Evolutionary conservation across 73 alveolate species (phyloP).

Genomic region (Urostyla sp.): DNA sequence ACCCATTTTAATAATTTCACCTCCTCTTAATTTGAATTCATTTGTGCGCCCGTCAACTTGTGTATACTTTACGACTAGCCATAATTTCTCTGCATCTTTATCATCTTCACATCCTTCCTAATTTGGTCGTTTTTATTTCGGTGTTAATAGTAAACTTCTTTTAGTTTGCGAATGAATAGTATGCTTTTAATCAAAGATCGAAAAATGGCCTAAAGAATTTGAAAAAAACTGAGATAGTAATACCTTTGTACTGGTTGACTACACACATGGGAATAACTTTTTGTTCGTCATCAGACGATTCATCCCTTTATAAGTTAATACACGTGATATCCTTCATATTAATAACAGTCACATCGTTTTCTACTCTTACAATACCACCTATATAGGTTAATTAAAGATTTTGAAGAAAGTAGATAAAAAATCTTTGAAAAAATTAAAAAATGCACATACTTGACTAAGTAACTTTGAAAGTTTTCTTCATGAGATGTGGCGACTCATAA

Average conservation of each 20-base stretch:
- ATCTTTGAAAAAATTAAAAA: background rate
- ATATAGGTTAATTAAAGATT: background rate
- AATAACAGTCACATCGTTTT: slow-evolving; percentile 5
- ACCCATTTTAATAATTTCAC: slow-evolving; percentile 44
- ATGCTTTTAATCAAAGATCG: slow-evolving; percentile 5
- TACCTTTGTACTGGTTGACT: slow-evolving; percentile 17
- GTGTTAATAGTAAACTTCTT: background rate
- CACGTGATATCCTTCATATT: background rate
- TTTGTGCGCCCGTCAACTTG: slow-evolving; percentile 27
- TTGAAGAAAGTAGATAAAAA: background rate
- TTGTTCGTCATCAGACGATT: too few species aligned
- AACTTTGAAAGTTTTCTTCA: slow-evolving; percentile 46
- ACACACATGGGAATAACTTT: background rate
- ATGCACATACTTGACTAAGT: background rate
- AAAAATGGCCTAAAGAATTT: background rate
- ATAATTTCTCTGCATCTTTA: slow-evolving; percentile 11
- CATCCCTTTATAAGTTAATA: background rate
- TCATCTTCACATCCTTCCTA: background rate
- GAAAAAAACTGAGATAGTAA: background rate
- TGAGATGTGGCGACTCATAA: slow-evolving; percentile 64
- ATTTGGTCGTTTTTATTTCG: background rate
- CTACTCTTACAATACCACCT: slow-evolving; percentile 26
- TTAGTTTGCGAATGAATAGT: too few species aligned
- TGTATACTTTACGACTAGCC: slow-evolving; percentile 44
- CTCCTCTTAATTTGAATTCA: slow-evolving; percentile 21